Conservation (phyloP, 1,284 basidiomycete genomes). For the Ustilago loliicola region DNA sequence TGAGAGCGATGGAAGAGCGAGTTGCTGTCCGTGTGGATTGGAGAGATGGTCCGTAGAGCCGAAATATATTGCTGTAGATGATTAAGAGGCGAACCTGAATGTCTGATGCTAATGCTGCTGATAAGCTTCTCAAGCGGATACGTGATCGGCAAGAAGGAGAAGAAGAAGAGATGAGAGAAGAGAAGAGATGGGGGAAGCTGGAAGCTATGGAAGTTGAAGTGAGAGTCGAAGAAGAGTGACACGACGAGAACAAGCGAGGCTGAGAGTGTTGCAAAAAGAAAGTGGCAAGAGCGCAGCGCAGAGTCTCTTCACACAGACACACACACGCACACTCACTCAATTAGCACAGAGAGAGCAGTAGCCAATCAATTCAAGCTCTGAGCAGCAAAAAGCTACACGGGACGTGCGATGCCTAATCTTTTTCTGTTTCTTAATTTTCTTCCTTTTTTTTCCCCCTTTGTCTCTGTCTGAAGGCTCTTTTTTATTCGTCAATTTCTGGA, state of each 20-base stretch:
- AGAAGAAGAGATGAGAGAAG: neutral
- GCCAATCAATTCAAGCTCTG: conserved; percentile 12
- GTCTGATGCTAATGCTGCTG: neutral
- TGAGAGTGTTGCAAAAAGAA: conserved; percentile 11
- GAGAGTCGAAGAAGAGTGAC: conserved; percentile 10
- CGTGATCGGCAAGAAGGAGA: conserved; percentile 10
- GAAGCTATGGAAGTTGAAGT: neutral
- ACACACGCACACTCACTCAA: neutral
- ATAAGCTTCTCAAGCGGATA: conserved; percentile 8
- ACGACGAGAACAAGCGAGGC: neutral
- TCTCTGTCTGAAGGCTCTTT: neutral
- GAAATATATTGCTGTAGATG: neutral
- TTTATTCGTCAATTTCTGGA: neutral
- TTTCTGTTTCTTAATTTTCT: neutral
- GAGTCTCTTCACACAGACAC: conserved; percentile 6
- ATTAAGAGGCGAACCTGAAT: neutral
- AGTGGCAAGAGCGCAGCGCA: conserved; percentile 29
- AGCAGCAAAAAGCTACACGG: neutral
- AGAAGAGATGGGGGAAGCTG: conserved; percentile 7
- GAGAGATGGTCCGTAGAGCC: conserved; percentile 8
- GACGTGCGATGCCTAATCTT: neutral
- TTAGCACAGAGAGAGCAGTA: neutral
- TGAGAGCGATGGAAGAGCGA: neutral
- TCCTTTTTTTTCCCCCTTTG: neutral
- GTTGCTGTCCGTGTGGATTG: neutral